These are phyloP conservation scores for Sungouiozyma intestinalis DNA, from an alignment of 805 yeast species.

Conservation along the genomic window DNA sequence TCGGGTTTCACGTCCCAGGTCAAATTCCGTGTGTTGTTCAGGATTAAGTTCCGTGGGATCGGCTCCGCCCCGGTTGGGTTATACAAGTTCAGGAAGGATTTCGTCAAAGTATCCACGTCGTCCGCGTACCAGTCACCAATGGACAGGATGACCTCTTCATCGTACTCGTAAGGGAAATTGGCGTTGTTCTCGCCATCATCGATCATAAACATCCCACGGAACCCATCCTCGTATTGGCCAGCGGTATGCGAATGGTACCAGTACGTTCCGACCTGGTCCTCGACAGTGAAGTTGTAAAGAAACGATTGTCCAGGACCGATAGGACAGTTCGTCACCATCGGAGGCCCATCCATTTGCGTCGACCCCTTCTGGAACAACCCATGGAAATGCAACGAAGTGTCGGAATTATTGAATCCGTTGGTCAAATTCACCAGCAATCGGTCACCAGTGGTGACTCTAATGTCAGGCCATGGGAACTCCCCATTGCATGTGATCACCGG, in stretches of 20 bases:
- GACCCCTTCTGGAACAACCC: constrained; percentile 74
- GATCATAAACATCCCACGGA: constrained; percentile 70
- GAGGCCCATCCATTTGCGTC: constrained; percentile 83
- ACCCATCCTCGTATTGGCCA: constrained; percentile 91
- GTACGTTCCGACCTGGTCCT: constrained; percentile 72
- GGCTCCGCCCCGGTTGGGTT: constrained; percentile 99
- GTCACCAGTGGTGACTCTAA: constrained; percentile 73
- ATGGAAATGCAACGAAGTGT: constrained; percentile 76
- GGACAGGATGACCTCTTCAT: constrained; percentile 62
- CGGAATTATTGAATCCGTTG: constrained; percentile 58
- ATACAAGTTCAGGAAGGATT: constrained; percentile 51
- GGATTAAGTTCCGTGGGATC: constrained; percentile 67
- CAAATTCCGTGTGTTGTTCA: constrained; percentile 71
- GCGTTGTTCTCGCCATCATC: constrained; percentile 43
- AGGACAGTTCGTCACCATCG: constrained; percentile 82
- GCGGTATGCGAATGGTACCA: constrained; percentile 96
- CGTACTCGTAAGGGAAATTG: constrained; percentile 61
- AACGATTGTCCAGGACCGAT: constrained; percentile 67
- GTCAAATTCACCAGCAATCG: constrained; percentile 58
- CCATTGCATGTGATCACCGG: constrained; percentile 38
- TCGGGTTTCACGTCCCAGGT: constrained; percentile 76
- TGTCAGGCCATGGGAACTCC: constrained; percentile 75
- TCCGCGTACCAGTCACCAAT: constrained; percentile 86
- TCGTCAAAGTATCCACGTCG: constrained; percentile 37
- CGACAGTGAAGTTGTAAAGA: constrained; percentile 81